phyloP scores from a whole-genome alignment of 2,329 filamentous ascomycete species.

The Polytolypa hystricis region DNA sequence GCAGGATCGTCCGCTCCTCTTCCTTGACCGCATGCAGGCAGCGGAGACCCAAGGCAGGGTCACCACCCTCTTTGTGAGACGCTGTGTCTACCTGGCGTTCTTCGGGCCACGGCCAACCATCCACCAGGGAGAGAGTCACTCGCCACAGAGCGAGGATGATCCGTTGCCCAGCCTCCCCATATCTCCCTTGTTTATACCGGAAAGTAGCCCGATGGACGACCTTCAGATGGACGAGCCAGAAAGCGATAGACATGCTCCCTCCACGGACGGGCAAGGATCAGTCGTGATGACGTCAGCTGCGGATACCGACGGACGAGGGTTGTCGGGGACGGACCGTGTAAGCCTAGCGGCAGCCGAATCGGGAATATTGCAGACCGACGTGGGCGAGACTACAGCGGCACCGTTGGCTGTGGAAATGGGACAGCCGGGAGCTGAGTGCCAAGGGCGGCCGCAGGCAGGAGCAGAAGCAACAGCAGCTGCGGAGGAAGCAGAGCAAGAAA shows the following conservation, averaged over 20 bases:
- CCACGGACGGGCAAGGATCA: no score
- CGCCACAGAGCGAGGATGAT: not conserved
- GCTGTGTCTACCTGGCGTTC: conserved; percentile 18
- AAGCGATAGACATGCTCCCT: no score
- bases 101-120: conserved; percentile 9
- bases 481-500: not conserved
- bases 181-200: not conserved
- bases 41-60: conserved; percentile 10
- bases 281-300: no score
- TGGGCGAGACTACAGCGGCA: not conserved
- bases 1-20: conserved; percentile 13
- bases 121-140: not conserved
- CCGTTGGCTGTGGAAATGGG: not conserved
- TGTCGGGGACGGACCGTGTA: not conserved
- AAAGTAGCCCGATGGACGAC: not conserved
- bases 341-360: no score
- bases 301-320: no score
- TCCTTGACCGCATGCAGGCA: conserved; percentile 13
- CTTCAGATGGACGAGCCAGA: not conserved
- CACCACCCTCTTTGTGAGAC: conserved; percentile 15
- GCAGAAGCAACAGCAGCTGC: not conserved
- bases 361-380: not conserved
- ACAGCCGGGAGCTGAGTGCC: not conserved
- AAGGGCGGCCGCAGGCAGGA: not conserved
- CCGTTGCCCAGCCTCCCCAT: not conserved